Evolutionary conservation across 1,139 yeast species (phyloP).

Genomic region (Suhomyces coccinellae): DNA sequence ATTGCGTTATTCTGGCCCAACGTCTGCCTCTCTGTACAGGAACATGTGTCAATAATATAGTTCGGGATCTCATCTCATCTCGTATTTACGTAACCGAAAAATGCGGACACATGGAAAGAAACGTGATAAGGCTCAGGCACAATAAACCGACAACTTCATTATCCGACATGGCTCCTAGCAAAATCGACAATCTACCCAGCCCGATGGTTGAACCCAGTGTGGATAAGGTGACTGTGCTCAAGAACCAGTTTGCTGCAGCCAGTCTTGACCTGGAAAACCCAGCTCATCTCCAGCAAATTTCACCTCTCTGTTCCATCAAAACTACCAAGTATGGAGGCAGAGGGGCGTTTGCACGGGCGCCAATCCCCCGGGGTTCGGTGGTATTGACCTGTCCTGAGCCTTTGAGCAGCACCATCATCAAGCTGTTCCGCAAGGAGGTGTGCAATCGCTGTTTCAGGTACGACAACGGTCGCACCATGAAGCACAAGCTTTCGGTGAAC

Average conservation of each 20-base stretch:
- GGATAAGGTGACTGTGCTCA: background rate
- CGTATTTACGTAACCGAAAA: slow-evolving; percentile 7
- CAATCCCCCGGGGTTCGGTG: slow-evolving; percentile 42
- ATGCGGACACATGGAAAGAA: slow-evolving; percentile 4
- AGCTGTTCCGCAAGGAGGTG: slow-evolving; percentile 65
- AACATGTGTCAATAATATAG: background rate
- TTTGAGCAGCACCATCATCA: slow-evolving; percentile 48
- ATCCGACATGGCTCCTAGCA: slow-evolving; percentile 1
- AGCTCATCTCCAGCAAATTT: slow-evolving; percentile 15
- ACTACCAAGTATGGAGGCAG: slow-evolving; percentile 60
- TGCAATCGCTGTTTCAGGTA: slow-evolving; percentile 59
- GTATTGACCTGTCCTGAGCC: slow-evolving; percentile 45
- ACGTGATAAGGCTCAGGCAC: background rate
- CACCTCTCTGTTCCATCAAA: slow-evolving; percentile 37
- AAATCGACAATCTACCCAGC: slow-evolving; percentile 2
- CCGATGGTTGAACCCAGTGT: background rate
- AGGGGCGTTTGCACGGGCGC: slow-evolving; percentile 55
- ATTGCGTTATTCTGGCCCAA: too few species aligned
- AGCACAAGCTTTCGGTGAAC: slow-evolving; percentile 24
- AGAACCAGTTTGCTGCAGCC: background rate
- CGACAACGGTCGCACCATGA: slow-evolving; percentile 50
- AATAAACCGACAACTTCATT: background rate
- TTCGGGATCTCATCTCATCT: slow-evolving; percentile 8
- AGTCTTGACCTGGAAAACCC: background rate
- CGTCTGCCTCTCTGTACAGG: too few species aligned